Conservation (phyloP, 495 filamentous ascomycete species). For the Apiosordaria backusii region DNA sequence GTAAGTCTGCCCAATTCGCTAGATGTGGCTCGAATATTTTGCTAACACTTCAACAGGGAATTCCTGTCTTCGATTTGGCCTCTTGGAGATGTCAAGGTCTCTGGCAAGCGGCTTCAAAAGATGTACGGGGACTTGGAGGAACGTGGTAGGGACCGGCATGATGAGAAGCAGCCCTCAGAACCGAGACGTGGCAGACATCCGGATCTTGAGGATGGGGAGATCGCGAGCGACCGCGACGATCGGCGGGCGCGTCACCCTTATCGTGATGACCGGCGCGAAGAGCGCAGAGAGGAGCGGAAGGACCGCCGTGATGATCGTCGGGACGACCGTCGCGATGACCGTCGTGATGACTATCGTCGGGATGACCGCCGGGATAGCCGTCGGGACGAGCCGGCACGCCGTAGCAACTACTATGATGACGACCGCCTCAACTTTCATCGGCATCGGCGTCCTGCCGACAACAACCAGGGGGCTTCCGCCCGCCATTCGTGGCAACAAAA, state of each 20-base stretch:
- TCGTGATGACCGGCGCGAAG: conserved; percentile 34
- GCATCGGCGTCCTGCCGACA: conserved; percentile 30
- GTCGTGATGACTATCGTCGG: conserved; percentile 26
- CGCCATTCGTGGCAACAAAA: conserved; percentile 34
- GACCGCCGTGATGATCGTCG: conserved; percentile 30
- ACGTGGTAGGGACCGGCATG: conserved; percentile 23
- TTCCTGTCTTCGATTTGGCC: conserved; percentile 42
- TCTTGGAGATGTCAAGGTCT: conserved; percentile 36
- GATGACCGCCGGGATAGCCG: conserved; percentile 25
- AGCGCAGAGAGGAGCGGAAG: conserved; percentile 30
- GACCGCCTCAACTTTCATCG: conserved; percentile 36
- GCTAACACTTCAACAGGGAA: conserved; percentile 30
- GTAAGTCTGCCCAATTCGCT: conserved; percentile 27
- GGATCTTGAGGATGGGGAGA: conserved; percentile 37
- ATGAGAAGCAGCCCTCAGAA: conserved; percentile 11
- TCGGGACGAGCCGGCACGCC: conserved; percentile 32
- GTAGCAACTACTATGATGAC: conserved; percentile 34
- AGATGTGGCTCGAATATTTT: background rate
- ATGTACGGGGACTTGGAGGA: conserved; percentile 46
- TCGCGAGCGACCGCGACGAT: conserved; percentile 35
- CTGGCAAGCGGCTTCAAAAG: conserved; percentile 39
- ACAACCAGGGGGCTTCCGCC: conserved; percentile 18
- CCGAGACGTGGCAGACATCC: conserved; percentile 17
- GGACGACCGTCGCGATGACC: conserved; percentile 29
- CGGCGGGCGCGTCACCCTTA: conserved; percentile 36